phyloP scores from a whole-genome alignment of 352 stramenopile species.

The Halophytophthora polymorphica region DNA sequence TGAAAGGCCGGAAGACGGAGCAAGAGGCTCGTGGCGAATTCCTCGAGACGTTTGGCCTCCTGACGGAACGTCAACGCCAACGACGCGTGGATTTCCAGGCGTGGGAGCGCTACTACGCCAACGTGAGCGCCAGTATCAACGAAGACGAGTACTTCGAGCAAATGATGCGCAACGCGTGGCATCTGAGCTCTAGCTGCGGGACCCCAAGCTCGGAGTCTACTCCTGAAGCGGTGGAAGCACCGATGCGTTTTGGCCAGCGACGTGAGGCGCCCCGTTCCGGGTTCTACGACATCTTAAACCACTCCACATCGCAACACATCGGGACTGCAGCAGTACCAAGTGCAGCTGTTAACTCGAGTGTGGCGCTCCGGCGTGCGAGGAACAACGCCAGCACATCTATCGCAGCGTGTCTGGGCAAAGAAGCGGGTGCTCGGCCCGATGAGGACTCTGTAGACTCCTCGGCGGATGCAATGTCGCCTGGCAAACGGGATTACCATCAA shows the following conservation, averaged over 20 bases:
- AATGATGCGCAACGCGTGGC: conserved; percentile 88
- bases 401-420: conserved; percentile 45
- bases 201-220: not conserved
- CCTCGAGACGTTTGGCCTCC: conserved; percentile 73
- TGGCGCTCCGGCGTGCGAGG: conserved; percentile 27
- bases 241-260: conserved; percentile 17
- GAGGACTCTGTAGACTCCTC: conserved; percentile 2
- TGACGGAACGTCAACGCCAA: conserved; percentile 37
- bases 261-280: conserved; percentile 20
- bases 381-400: conserved; percentile 56
- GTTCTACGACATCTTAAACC: conserved; percentile 61
- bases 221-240: conserved; percentile 2
- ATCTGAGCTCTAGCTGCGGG: conserved; percentile 51
- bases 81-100: conserved; percentile 57
- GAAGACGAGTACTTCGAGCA: conserved; percentile 93
- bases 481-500: conserved; percentile 23
- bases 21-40: conserved; percentile 82
- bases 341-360: conserved; percentile 14
- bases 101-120: conserved; percentile 88
- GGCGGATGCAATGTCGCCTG: conserved; percentile 10
- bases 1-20: conserved; percentile 69
- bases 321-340: not conserved
- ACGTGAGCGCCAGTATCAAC: conserved; percentile 85
- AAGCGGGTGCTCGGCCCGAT: conserved; percentile 3
- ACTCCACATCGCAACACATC: conserved; percentile 27